Base-by-base conservation (phyloP, 305 asterid species). In the Rubia peregrina region DNA sequence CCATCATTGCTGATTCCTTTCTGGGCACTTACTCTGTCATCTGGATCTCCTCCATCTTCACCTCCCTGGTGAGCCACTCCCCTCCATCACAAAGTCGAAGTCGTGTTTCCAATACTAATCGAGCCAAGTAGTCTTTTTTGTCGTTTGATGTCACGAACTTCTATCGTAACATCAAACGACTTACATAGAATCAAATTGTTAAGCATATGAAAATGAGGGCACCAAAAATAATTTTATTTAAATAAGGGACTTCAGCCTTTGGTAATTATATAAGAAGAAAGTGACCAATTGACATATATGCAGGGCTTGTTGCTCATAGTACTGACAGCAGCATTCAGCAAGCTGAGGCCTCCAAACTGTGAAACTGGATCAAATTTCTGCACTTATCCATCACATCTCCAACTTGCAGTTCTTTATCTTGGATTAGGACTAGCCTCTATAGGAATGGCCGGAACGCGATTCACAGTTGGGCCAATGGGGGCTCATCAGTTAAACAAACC, bases 391-490 rank as follows among this genome's bases (percentile, higher is more conserved):
- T 67, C 78, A 60, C 73, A 60, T 3, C 30, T 38, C 38, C 78
- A 74, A 68, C 19, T 26, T 33, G 78, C 78, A 13, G 61, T 68
- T 19, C 43, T 74, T 2, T 74, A 74, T 62, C 26, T 51, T 14
- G 78, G 73, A 44, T 60, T 74, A 16, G 69, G 56, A 4, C 65
- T 74, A 1, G 73, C 78, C 41, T 68, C 73, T 12, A 2, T 68
- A 17, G 78, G 73, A 14, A 22, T 67, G 3, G 78, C 73, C n/a
- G 78, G 78, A 21, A 67, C 73, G 14, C 61, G 78, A 11, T 74
- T 64, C 73, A 74, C 78, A 0, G 43, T 74, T 9, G 69, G 63
- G 26, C 55, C 78, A 48, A 17, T 74, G 69, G 78, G 78, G 12
- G 78, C 76, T 42, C 46, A 66, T 42, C 76, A 73, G 43, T 43